phyloP scores from a whole-genome alignment of 352 stramenopile species.

The Ophiocytium majus region DNA sequence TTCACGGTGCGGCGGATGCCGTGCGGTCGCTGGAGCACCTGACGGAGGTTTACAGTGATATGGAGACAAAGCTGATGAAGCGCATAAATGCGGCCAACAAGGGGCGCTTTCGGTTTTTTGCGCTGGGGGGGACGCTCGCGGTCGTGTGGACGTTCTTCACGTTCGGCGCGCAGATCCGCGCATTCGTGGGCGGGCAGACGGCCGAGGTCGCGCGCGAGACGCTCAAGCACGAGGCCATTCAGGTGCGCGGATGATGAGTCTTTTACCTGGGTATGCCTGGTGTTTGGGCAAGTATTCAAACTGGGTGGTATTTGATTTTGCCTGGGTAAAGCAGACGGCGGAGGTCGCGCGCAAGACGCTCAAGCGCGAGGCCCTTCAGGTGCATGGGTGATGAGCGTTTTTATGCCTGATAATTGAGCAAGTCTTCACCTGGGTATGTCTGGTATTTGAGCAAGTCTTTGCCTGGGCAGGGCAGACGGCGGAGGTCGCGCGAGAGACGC shows the following conservation, averaged over 20 bases:
- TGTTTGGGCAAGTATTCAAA: constrained; percentile 50
- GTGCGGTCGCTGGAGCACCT: constrained; percentile 12
- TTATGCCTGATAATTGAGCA: no score
- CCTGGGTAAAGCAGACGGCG: constrained; percentile 45
- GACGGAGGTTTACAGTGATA: constrained; percentile 22
- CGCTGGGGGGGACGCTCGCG: constrained; percentile 24
- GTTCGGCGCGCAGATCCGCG: constrained; percentile 47
- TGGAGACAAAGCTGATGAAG: constrained; percentile 48
- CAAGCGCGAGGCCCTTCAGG: constrained; percentile 27
- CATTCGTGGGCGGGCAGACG: constrained; percentile 47
- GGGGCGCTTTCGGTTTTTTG: constrained; percentile 27
- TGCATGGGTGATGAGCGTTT: no score
- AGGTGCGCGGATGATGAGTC: no score
- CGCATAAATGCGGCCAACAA: constrained; percentile 48
- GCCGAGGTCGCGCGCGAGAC: constrained; percentile 53
- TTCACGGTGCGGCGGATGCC: background rate
- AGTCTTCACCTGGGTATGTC: no score
- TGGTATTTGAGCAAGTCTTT: no score
- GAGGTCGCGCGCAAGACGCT: constrained; percentile 54
- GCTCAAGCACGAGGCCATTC: constrained; percentile 36
- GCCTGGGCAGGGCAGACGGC: constrained; percentile 51
- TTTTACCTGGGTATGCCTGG: constrained; percentile 49
- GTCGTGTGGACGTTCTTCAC: constrained; percentile 49
- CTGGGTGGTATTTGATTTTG: no score
- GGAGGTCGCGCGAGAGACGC: constrained; percentile 53